Evolutionary conservation across 768 basidiomycete species (phyloP), one percentile per base, ranked within the genome.

Genomic region (Chiua virens): DNA sequence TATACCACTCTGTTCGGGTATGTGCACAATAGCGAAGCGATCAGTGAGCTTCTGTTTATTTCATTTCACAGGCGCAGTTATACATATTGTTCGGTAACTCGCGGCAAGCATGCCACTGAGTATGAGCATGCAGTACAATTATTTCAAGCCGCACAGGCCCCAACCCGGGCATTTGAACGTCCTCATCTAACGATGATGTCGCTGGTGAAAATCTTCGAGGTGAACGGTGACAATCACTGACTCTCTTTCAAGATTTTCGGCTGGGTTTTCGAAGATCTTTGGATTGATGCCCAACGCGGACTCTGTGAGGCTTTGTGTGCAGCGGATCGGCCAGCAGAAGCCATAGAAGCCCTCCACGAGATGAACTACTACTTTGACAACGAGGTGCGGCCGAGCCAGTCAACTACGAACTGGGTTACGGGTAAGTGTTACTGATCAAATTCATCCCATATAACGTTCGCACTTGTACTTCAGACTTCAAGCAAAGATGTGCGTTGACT

Each of bases 221-320:
- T 27, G 4, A 21, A 27, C 23, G 8, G 23, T 22, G 22, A n/a
- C 23, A 13, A 45, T 18, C 13, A 34, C 13, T 39, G 21, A 45
- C 7, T 14, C 7, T 45, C 23, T 37, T 25, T 42, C 45, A 18
- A 52, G 50, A 14, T 48, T 11, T 55, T 55, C 15, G 22, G 32
- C 9, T 55, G 54, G 54, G 39, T 25, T 14, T 55, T 55, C 10
- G 45, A 51, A 25, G 40, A 43, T 20, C 45, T 51, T 21, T 27
- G 35, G 22, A 18, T 52, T 4, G 32, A 30, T 11, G 35, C 41
- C 21, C 45, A 42, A 21, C 45, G 51, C 1, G 40, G 27, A 28
- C 23, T 46, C 3, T 52, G 51, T 25, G 51, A 52, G n/a, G 40
- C 45, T 20, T 18, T 47, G 18, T 52, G 45, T 22, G 35, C 18